Conservation (phyloP, 352 stramenopile genomes). For the Globisporangium canariense region DNA sequence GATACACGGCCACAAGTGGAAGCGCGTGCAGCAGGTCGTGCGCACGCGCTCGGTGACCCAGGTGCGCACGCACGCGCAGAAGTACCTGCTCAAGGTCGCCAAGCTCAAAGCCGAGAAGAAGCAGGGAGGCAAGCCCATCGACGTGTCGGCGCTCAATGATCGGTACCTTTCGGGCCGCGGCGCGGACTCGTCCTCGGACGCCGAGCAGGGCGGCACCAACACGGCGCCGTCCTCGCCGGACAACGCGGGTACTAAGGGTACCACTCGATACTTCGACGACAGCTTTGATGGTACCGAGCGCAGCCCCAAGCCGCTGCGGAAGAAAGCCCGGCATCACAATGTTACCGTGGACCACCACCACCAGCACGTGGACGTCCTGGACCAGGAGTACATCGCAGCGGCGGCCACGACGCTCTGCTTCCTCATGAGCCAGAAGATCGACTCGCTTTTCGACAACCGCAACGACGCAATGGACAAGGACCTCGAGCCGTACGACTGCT, state of each 20-base stretch:
- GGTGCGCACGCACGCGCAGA: constrained; percentile 86
- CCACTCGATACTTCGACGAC: constrained; percentile 5
- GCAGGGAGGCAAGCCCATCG: constrained; percentile 23
- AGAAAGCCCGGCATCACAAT: constrained; percentile 47
- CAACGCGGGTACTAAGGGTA: constrained; percentile 12
- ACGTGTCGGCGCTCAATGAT: constrained; percentile 19
- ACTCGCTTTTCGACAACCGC: constrained; percentile 67
- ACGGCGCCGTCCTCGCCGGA: constrained; percentile 40
- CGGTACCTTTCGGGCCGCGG: constrained; percentile 14
- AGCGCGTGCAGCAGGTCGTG: constrained; percentile 86
- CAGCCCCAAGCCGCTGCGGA: constrained; percentile 30
- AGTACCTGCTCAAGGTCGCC: constrained; percentile 88
- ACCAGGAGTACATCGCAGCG: constrained; percentile 78
- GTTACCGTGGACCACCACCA: constrained; percentile 3
- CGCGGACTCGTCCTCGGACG: constrained; percentile 21
- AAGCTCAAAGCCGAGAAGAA: constrained; percentile 87
- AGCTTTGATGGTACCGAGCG: not conserved
- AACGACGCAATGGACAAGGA: constrained; percentile 38
- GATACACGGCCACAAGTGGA: constrained; percentile 89
- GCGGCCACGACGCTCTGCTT: constrained; percentile 78
- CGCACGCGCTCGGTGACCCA: constrained; percentile 86
- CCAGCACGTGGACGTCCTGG: constrained; percentile 42
- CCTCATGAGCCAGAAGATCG: constrained; percentile 84
- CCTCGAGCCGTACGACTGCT: constrained; percentile 77
- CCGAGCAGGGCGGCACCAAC: constrained; percentile 20